Base-by-base conservation (phyloP, 257 asterid genomes). In the Lycium ferocissimum region DNA sequence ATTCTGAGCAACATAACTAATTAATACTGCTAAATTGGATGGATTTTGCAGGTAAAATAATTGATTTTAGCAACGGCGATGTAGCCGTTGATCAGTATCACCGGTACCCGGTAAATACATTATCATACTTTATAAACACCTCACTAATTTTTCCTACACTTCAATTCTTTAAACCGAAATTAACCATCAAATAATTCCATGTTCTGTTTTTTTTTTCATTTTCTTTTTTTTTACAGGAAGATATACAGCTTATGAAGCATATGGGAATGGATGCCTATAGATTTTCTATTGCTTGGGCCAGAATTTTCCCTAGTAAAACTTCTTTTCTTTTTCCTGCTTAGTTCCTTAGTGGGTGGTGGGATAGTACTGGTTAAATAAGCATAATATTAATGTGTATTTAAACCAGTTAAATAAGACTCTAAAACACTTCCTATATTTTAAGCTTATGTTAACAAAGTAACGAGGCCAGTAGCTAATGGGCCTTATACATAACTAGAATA, bases 221-320 rank as follows among this genome's bases (percentile, higher is more conserved):
- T 15, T 6, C 7, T 12, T 7, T 15, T 35, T 13, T 61, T 54
- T 35, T 49, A 69, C 92, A 96, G 99, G 97, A 87, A 79, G 99
- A 96, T 84, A 84, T 95, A 86, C 85, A 89, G 45, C 90, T 91
- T 37, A 93, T 96, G 96, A 96, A 95, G 89, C 92, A 89, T 61
- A 88, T 95, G 95, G 99, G 99, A 81, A 89, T 96, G 96, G 98
- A 96, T 95, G 98, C 98, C 75, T 96, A 91, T 83, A 90, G 98
- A 86, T 90, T 96, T 81, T 95, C 99, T 11, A 95, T 96, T 83
- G 94, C 99, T 49, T 95, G 99, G 99, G 83, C 98, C 76, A 90
- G 99, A 87, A 90, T 95, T 22, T 94, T 88, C 86, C 99, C 99
- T 10, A 91, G 99, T 96, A 89, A 90, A 92, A 9, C 45, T 33